phyloP scores from a whole-genome alignment of 352 stramenopile genomes.

The Thraustochytrium sp. region DNA sequence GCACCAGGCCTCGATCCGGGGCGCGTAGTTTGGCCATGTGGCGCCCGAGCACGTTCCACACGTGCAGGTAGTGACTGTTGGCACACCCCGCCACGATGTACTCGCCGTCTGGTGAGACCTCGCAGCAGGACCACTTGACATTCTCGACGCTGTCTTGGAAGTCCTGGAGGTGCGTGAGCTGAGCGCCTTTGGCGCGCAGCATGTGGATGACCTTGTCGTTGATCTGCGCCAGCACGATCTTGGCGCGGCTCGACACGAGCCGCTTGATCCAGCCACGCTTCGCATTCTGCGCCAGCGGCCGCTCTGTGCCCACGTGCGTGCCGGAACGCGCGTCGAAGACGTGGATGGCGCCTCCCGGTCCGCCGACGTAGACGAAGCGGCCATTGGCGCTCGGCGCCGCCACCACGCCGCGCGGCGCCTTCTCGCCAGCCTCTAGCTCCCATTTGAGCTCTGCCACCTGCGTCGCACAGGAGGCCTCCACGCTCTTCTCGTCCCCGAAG shows the following conservation, averaged over 20 bases:
- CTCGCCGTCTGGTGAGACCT: constrained; percentile 23
- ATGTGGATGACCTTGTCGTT: constrained; percentile 41
- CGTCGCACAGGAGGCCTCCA: too few relatives aligned
- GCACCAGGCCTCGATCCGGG: background rate
- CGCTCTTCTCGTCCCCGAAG: background rate
- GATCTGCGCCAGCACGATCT: background rate
- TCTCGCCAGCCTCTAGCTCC: background rate
- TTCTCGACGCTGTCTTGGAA: constrained; percentile 36
- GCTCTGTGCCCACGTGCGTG: background rate
- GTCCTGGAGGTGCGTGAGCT: constrained; percentile 4
- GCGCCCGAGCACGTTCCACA: constrained; percentile 32
- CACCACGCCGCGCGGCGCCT: background rate
- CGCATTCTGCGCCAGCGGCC: background rate
- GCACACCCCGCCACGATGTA: constrained; percentile 36
- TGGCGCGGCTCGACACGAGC: background rate
- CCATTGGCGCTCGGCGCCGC: background rate
- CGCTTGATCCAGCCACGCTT: background rate
- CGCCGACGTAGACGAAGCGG: background rate
- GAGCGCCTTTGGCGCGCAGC: background rate
- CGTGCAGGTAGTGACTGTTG: constrained; percentile 8
- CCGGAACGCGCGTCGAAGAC: background rate
- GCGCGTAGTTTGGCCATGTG: constrained; percentile 36
- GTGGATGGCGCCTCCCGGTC: background rate
- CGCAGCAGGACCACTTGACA: constrained; percentile 22
- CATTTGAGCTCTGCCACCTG: background rate